Evolutionary conservation across 2,329 filamentous ascomycete species (phyloP), one percentile per base, ranked within the genome.

Genomic region (Bipolaris zeicola): DNA sequence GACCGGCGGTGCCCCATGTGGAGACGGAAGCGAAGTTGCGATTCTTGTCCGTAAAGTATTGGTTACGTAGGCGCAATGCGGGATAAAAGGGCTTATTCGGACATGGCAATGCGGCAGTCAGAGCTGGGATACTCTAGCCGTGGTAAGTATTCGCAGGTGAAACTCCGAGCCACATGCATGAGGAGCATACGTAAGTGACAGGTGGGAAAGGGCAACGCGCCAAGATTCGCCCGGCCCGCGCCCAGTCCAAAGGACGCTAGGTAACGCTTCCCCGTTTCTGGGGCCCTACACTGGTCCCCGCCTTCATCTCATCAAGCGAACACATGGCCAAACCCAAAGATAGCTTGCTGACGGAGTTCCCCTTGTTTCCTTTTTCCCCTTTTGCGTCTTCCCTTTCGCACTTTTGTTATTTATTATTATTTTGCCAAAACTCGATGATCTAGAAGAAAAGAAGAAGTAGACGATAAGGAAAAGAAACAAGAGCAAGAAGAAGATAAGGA

Each of bases 211-310:
- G 14, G 34, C 13, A 31, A 24, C 2, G 24, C 41, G 41, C 41
- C 41, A 44, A 44, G 41, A 31, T 14, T 10, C 44, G 34, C 42
- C 28, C 54, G 54, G 58, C 46, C 54, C 58, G 58, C 50, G 28
- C 16, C 39, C 37, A 45, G 22, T 26, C 44, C 24, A 46, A 34
- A 34, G 28, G 28, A 28, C 43, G 24, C 43, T 46, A 46, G 11
- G 43, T 34, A 46, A 20, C 43, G 20, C 38, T 41, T 41, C 43
- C 43, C 43, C 43, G 43, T 46, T 34, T 34, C 43, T 28, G 28
- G 42, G 43, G 43, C 28, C 28, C 18, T 18, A 16, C 26, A 45
- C 18, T 16, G 42, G 42, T 31, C 42, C 31, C 28, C 42, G 26
- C 42, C 42, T 33, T 33, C 43, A 34, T 33, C 43, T 20, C 43